Percentiles rank a stretch among this genome's conserved stretches.
phyloP scores from a whole-genome alignment of 768 basidiomycete species.

The Pholiota microspora region DNA sequence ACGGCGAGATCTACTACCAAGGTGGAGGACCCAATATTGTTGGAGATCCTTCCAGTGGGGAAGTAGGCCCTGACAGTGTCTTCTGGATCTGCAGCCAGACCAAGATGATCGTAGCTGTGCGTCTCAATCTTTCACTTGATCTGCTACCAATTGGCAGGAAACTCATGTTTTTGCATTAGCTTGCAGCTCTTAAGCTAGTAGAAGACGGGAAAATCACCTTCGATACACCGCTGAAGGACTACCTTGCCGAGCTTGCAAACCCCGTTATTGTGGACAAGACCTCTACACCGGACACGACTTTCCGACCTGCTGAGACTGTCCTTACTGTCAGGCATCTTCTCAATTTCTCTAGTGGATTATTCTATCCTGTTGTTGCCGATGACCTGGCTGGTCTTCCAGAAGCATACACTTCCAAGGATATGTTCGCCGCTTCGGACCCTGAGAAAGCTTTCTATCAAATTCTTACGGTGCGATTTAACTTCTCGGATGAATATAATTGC shows the following conservation, averaged over 20 bases:
- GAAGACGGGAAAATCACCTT: slow-evolving; percentile 29
- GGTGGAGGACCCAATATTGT: slow-evolving; percentile 23
- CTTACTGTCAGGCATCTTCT: slow-evolving; percentile 29
- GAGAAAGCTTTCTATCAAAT: slow-evolving; percentile 21
- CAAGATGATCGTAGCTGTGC: slow-evolving; percentile 32
- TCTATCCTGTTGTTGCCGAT: slow-evolving; percentile 19
- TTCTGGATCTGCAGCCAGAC: slow-evolving; percentile 42
- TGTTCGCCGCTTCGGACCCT: slow-evolving; percentile 21
- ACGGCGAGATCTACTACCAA: slow-evolving; percentile 30
- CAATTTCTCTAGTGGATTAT: slow-evolving; percentile 33
- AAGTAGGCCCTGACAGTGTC: slow-evolving; percentile 28
- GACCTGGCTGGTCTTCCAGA: slow-evolving; percentile 11
- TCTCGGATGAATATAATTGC: neutral
- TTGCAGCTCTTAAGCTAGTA: slow-evolving; percentile 31
- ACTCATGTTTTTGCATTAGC: slow-evolving; percentile 12
- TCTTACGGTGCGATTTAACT: slow-evolving; percentile 18
- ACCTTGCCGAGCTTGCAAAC: slow-evolving; percentile 27
- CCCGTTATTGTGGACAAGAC: slow-evolving; percentile 25
- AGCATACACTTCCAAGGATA: slow-evolving; percentile 23
- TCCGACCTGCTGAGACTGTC: slow-evolving; percentile 19
- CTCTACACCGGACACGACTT: slow-evolving; percentile 19
- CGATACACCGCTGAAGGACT: slow-evolving; percentile 22
- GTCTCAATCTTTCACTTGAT: slow-evolving; percentile 8
- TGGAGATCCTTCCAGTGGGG: slow-evolving; percentile 24
- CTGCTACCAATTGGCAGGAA: neutral